Evolutionary conservation across 257 asterid genomes (phyloP).

Genomic region (Solanum okadae): DNA sequence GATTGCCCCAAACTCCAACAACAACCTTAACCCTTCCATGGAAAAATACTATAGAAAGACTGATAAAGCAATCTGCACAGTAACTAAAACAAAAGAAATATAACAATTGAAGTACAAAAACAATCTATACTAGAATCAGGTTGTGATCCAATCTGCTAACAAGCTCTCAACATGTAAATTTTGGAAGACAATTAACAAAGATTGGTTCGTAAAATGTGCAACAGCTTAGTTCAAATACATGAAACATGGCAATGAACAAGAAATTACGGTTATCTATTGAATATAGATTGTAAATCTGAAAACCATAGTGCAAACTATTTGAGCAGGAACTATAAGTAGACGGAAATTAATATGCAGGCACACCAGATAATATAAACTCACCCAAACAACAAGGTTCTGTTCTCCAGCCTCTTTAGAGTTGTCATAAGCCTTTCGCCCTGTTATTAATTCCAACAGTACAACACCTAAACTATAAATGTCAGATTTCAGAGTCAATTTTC

Average conservation of each 20-base stretch:
- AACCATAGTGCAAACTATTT: not conserved
- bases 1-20: not conserved
- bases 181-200: not conserved
- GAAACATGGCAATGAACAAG: not conserved
- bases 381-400: constrained; percentile 66
- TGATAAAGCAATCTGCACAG: not conserved
- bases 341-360: not conserved
- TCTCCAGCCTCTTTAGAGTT: constrained; percentile 35
- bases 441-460: constrained; percentile 62
- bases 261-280: not conserved
- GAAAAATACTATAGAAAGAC: not conserved
- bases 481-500: constrained; percentile 54
- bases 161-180: not conserved
- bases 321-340: not conserved
- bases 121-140: not conserved
- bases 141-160: not conserved
- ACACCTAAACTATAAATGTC: constrained; percentile 75
- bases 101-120: not conserved
- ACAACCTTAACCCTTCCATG: not conserved
- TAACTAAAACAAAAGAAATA: not conserved
- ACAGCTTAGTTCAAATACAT: not conserved
- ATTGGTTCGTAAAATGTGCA: not conserved
- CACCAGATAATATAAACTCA: constrained; percentile 13
- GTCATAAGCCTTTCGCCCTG: constrained; percentile 62
- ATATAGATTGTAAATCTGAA: not conserved